A percentile compares a stretch with the other conserved stretches of the same genome.
These are phyloP conservation scores for Heliocybe sulcata DNA, from an alignment of 1,284 basidiomycete genomes.

Conservation along the genomic window DNA sequence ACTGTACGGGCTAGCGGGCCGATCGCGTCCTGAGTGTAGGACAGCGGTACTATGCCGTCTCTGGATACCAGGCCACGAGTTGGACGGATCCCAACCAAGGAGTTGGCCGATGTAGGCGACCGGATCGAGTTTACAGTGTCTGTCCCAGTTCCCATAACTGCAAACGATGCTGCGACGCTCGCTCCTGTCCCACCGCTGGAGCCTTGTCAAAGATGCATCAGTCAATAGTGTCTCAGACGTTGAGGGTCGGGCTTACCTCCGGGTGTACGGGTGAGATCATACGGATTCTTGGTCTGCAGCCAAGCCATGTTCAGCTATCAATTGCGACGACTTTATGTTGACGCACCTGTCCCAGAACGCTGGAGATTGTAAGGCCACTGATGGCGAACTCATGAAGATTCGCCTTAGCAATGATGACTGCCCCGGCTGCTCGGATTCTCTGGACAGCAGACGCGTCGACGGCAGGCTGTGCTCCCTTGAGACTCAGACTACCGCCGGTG, in stretches of 20 bases:
- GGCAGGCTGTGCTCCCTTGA: conserved; percentile 1
- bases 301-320: not conserved
- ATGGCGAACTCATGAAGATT: conserved; percentile 4
- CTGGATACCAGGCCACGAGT: not conserved
- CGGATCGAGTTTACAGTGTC: conserved; percentile 4
- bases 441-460: not conserved
- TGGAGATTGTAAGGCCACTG: conserved; percentile 1
- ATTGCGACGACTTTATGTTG: not conserved
- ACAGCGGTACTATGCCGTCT: not conserved
- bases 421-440: conserved; percentile 2
- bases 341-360: conserved; percentile 1
- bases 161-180: not conserved
- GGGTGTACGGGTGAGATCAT: conserved; percentile 3
- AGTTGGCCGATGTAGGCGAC: conserved; percentile 3
- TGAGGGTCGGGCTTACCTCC: not conserved
- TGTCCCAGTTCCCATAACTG: conserved; percentile 1
- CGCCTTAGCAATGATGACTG: conserved; percentile 1
- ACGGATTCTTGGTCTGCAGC: conserved; percentile 2
- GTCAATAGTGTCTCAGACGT: not conserved
- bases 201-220: not conserved
- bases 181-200: conserved; percentile 2
- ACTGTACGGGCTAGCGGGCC: conserved; percentile 1
- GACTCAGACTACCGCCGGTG: conserved; percentile 1
- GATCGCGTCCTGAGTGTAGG: conserved; percentile 1
- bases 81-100: conserved; percentile 2